Evolutionary conservation across 108 stramenopile species (phyloP).

Genomic region (Skeletonema grethae): DNA sequence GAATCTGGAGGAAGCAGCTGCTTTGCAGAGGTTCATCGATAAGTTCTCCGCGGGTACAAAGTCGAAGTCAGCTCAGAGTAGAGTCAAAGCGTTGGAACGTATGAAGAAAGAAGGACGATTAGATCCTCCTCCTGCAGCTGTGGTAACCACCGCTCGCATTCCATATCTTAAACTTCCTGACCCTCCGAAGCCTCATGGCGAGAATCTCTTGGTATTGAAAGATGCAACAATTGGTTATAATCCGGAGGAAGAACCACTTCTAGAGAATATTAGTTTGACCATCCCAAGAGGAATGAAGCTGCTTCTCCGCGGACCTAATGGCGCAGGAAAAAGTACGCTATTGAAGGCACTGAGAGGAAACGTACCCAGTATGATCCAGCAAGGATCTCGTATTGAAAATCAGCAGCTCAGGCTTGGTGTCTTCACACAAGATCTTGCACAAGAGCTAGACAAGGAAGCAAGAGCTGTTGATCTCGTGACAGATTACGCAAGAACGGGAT

Average conservation of each 20-base stretch:
- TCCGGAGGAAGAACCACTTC: constrained; percentile 21
- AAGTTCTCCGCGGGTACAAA: constrained; percentile 79
- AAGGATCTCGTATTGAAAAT: constrained; percentile 63
- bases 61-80: constrained; percentile 69
- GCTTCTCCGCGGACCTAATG: constrained; percentile 72
- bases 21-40: constrained; percentile 77
- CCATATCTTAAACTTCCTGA: constrained; percentile 8
- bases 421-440: constrained; percentile 82
- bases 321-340: constrained; percentile 85
- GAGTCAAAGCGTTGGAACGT: constrained; percentile 74
- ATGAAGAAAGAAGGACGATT: constrained; percentile 63
- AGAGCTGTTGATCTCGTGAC: constrained; percentile 68
- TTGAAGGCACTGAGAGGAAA: constrained; percentile 76
- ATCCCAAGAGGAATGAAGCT: constrained; percentile 74
- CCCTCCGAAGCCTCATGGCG: constrained; percentile 53
- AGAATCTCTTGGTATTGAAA: constrained; percentile 49
- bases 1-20: constrained; percentile 71
- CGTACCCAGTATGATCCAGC: constrained; percentile 41
- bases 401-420: constrained; percentile 43
- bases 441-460: constrained; percentile 60
- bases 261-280: constrained; percentile 42
- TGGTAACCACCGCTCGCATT: constrained; percentile 33
- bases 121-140: constrained; percentile 45
- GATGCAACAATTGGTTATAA: constrained; percentile 64
- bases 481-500: constrained; percentile 51